These are phyloP conservation scores for Rutidosis leptorrhynchoides DNA, from an alignment of 129 eudicot genomes.

Conservation along the genomic window DNA sequence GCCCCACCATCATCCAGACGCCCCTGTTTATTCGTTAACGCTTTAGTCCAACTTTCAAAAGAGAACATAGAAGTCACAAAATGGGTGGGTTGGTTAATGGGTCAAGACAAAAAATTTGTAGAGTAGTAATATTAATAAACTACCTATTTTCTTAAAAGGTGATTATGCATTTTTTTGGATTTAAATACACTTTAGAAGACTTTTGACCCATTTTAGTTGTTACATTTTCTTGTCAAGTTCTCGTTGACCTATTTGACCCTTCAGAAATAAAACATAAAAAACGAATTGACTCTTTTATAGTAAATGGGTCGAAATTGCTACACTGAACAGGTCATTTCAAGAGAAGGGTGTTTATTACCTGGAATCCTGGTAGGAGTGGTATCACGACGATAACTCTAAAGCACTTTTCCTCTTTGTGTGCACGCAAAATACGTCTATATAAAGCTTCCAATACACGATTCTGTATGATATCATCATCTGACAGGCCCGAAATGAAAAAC, in stretches of 20 bases:
- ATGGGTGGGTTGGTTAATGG: neutral
- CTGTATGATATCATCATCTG: slow-evolving; percentile 69
- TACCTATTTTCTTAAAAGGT: neutral
- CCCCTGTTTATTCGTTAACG: slow-evolving; percentile 49
- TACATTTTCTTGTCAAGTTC: neutral
- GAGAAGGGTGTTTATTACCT: slow-evolving; percentile 43
- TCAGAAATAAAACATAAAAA: neutral
- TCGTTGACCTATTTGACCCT: slow-evolving; percentile 6
- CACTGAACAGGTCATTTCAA: neutral
- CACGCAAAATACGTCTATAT: slow-evolving; percentile 76
- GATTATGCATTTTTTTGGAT: slow-evolving; percentile 1
- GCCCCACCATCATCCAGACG: slow-evolving; percentile 96
- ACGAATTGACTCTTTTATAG: slow-evolving; percentile 2
- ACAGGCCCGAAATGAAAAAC: slow-evolving; percentile 93
- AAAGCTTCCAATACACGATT: slow-evolving; percentile 85
- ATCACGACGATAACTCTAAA: slow-evolving; percentile 82
- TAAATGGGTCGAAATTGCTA: neutral
- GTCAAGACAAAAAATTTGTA: neutral
- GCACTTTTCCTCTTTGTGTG: slow-evolving; percentile 61
- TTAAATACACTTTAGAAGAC: neutral
- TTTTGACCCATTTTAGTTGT: slow-evolving; percentile 3
- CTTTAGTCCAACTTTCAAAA: slow-evolving; percentile 3
- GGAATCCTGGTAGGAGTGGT: slow-evolving; percentile 95
- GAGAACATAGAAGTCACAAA: neutral
- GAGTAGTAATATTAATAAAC: neutral